phyloP scores from a whole-genome alignment of 2,329 filamentous ascomycete species.

The Xylariaceae sp. region DNA sequence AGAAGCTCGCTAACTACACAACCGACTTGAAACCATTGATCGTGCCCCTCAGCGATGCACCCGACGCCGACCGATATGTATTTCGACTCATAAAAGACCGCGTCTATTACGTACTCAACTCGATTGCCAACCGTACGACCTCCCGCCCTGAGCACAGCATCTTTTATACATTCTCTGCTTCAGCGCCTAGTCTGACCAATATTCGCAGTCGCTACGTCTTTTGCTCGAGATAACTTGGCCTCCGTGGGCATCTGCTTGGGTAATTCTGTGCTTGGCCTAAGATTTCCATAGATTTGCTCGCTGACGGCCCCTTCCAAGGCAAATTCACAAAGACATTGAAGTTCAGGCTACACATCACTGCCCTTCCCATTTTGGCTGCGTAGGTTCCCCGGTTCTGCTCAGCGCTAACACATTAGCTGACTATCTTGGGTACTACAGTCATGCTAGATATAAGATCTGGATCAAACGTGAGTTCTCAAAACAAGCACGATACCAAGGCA shows the following conservation, averaged over 20 bases:
- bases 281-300: neutral
- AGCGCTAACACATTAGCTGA: neutral
- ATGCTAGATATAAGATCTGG: slow-evolving; percentile 96
- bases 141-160: neutral
- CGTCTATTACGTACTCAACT: slow-evolving; percentile 89
- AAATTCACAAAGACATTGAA: slow-evolving; percentile 98
- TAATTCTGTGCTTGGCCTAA: slow-evolving; percentile 24
- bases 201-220: slow-evolving; percentile 66
- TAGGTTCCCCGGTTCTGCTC: slow-evolving; percentile 2
- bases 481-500: neutral
- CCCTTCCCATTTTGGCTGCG: slow-evolving; percentile 78
- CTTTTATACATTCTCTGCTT: neutral
- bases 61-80: slow-evolving; percentile 73
- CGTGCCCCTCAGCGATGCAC: slow-evolving; percentile 65
- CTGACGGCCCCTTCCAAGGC: slow-evolving; percentile 44
- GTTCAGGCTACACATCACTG: slow-evolving; percentile 91
- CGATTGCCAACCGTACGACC: slow-evolving; percentile 67
- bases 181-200: neutral
- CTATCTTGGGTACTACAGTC: slow-evolving; percentile 73
- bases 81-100: slow-evolving; percentile 77
- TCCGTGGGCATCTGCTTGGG: slow-evolving; percentile 84
- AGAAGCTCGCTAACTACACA: slow-evolving; percentile 92
- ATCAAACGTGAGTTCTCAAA: slow-evolving; percentile 60
- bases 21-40: slow-evolving; percentile 83
- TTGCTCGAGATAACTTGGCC: slow-evolving; percentile 77